Base-by-base conservation (phyloP, 495 filamentous ascomycete species). In the Podospora bellae-mahoneyi region DNA sequence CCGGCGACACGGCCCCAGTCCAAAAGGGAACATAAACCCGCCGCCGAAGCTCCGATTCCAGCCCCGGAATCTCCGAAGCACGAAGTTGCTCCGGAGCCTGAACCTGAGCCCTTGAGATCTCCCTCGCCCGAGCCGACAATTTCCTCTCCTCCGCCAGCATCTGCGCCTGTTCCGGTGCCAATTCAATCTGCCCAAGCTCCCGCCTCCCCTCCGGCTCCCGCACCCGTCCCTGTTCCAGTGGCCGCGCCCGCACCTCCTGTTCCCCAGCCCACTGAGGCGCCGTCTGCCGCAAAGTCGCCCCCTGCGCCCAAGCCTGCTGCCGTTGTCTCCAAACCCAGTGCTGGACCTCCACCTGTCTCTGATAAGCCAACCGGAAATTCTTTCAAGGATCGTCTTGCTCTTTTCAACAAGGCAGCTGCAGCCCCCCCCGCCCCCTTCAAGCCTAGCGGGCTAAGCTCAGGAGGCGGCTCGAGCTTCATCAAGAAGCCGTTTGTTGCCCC, bases 401-500 rank as follows among this genome's bases (percentile, higher is more conserved):
- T 94, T 20, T 99, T 99, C 80, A 99, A 99, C 76, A 96, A 93
- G 75, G 83, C 91, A 23, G 87, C 94, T 26, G 91, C 92, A 5
- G 86, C 94, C 6, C 95, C 95, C 13, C 79, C 95, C 66, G 87
- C 92, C 4, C 95, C 96, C 2, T 92, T 93, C 78, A 96, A 97
- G 72, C 92, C 93, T 15, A 83, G 86, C 68, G 86, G 86, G 3
- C 73, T 88, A 48, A 80, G 84, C 64, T 82, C 86, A 28, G 39
- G 39, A 48, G 83, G 86, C 58, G 84, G 85, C 13, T 81, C 82
- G 61, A 84, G 85, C 67, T 98, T 98, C 71, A 88, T 98, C 77
- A 97, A 96, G 84, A 98, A 98, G 78, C 93, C 95, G n/a, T 99
- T 97, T 73, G 95, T 99, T 67, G 90, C 95, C 1, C 93, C 96